Evolutionary conservation across 345 rosid species (phyloP).

Genomic region (Eucalyptus guilfoylei): DNA sequence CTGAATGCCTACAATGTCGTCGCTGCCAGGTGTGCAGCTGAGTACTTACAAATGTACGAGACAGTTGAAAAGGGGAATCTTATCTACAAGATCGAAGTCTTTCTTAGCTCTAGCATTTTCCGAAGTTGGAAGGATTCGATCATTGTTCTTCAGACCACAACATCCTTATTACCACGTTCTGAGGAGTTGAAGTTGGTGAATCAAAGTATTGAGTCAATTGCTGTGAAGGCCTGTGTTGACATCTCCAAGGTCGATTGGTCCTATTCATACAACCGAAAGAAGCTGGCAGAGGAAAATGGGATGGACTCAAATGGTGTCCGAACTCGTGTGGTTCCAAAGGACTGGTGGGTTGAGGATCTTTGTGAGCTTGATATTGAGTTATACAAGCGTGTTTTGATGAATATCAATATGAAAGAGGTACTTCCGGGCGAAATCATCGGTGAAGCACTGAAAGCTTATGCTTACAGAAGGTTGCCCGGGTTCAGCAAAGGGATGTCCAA

Average conservation of each 20-base stretch:
- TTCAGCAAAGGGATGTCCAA: slow-evolving; percentile 54
- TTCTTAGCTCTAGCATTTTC: slow-evolving; percentile 61
- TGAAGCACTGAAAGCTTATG: slow-evolving; percentile 80
- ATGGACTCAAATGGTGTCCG: slow-evolving; percentile 11
- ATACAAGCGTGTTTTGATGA: slow-evolving; percentile 42
- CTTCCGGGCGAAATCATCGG: slow-evolving; percentile 57
- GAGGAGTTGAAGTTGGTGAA: slow-evolving; percentile 56
- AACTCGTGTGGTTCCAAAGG: slow-evolving; percentile 49
- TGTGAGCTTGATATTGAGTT: slow-evolving; percentile 66
- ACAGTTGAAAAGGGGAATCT: slow-evolving; percentile 71
- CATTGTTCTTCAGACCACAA: slow-evolving; percentile 60
- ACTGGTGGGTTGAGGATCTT: slow-evolving; percentile 96
- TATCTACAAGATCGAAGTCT: slow-evolving; percentile 70
- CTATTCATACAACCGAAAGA: slow-evolving; percentile 61
- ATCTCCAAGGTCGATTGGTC: slow-evolving; percentile 78
- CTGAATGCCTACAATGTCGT: slow-evolving; percentile 72
- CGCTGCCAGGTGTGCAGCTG: slow-evolving; percentile 67
- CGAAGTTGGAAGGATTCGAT: slow-evolving; percentile 92
- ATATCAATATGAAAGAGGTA: slow-evolving; percentile 30
- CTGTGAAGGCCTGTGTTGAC: slow-evolving; percentile 49
- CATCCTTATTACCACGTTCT: slow-evolving; percentile 35
- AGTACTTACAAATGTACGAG: slow-evolving; percentile 78
- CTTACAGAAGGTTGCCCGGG: slow-evolving; percentile 58
- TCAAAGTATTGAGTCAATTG: slow-evolving; percentile 60
- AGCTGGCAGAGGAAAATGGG: slow-evolving; percentile 49